Evolutionary conservation across 2,329 filamentous ascomycete species (phyloP), one percentile per base, ranked within the genome.

Genomic region (Geoglossum cookeanum): DNA sequence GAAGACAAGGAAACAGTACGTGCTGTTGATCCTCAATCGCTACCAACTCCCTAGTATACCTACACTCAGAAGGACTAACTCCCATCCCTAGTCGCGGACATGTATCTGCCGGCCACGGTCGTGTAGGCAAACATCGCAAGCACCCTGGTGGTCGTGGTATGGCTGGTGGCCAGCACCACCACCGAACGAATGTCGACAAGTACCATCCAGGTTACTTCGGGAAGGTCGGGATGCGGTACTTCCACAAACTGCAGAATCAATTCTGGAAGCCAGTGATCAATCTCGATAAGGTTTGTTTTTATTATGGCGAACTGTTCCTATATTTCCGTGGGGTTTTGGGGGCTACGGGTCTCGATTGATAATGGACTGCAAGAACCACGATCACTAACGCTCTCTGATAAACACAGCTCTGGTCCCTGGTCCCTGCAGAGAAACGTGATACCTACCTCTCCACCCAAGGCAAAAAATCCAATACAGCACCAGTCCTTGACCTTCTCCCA

Each of bases 181-280:
- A 94, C 83, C 77, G 87, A 66, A 94, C 87, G 71, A 94, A 94
- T 78, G 78, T 89, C 69, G 84, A 87, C 74, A 90, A 91, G 77
- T 89, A 91, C 84, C 87, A 94, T 72, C 89, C 91, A 63, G 92
- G 92, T 88, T 97, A 97, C 87, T 97, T 96, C 77, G 88, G 88
- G 77, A 95, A 96, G 79, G 87, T 91, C 67, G 85, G 86, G 78
- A 91, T 91, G 86, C 80, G 87, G 71, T 84, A 91, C 78, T 96
- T 95, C 87, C 91, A 97, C 82, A 90, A 92, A 77, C 84, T 87
- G 71, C 80, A 83, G 70, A 91, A 91, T 80, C 85, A 94, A 72
- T 89, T 91, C 81, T 98, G 91, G 92, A 96, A 95, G 80, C 92
- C 92, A 65, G 81, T 88, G 68, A 85, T 98, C 84, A 98, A 98